Evolutionary conservation across 331 rosid species (phyloP), one percentile per base, ranked within the genome.

Genomic region (Cucumis variabilis): DNA sequence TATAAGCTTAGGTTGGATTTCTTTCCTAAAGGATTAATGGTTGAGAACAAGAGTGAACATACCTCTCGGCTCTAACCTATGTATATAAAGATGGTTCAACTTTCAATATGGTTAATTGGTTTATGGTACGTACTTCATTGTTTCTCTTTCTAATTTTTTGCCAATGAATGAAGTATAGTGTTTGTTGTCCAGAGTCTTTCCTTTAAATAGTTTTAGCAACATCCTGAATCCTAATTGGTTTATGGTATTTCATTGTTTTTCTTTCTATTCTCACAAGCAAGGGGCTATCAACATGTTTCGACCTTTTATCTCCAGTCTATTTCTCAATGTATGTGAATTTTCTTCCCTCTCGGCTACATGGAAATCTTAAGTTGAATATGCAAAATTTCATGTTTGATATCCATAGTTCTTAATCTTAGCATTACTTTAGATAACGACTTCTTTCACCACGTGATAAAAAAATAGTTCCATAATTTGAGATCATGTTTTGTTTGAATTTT

Each of bases 271-370:
- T 30, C 37, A 30, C 37, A 30, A 30, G 37, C 1, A 86, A 87
- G 98, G 93, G 90, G 89, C 94, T 55, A 83, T 94, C 28, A 83
- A 93, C 65, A 91, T 95, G 91, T 95, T 93, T 87, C 92, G 98
- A 83, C 95, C 94, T 73, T 97, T 97, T 81, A 82, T 89, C 89
- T 92, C 96, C 88, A 97, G 99, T 87, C 88, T 97, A 88, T 77
- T 92, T 89, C 97, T 97, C 85, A 97, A 98, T 90, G 99, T 97
- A 90, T 91, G 99, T 92, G 86, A 77, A 79, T 77, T 79, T 89
- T 82, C 9, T 51, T 86, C 27, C 62, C 68, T 85, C 70, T 70
- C 55, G 41, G n/a, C 21, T 75, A 77, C 63, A 75, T 50, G 65
- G 76, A 76, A 19, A 8, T 74, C 72, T 77, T 48, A 48, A 76